Evolutionary conservation across 2,329 filamentous ascomycete species (phyloP).

Genomic region (Aspergillus pseudotamarii): DNA sequence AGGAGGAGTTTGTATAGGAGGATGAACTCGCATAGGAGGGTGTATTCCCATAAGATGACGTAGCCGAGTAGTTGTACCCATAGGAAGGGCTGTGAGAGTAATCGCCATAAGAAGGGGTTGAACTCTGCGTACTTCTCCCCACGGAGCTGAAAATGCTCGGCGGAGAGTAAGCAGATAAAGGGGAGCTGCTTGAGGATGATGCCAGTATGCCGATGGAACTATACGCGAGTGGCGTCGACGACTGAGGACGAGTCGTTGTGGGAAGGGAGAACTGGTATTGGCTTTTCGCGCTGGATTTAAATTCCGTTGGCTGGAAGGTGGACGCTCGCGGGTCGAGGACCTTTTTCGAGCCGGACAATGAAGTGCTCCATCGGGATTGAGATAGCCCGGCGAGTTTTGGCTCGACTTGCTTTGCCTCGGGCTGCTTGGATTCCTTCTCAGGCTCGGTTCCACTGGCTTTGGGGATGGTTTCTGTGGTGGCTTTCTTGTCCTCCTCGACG

Average conservation of each 20-base stretch:
- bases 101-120: not conserved
- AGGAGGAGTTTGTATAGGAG: not conserved
- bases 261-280: not conserved
- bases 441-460: not conserved
- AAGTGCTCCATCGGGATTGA: not conserved
- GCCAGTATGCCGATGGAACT: not conserved
- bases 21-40: not conserved
- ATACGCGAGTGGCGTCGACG: not conserved
- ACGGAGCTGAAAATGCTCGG: conserved; percentile 4
- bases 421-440: not conserved
- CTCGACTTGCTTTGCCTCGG: not conserved
- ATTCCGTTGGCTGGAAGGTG: conserved; percentile 2
- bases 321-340: conserved; percentile 1
- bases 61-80: not conserved
- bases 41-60: not conserved
- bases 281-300: not conserved
- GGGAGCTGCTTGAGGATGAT: not conserved
- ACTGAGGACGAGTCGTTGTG: not conserved
- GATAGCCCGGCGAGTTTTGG: not conserved
- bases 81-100: not conserved
- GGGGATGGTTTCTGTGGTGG: not conserved
- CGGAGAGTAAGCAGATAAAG: not conserved
- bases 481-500: not conserved
- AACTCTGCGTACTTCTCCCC: conserved; percentile 1
- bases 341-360: not conserved